Evolutionary conservation across 75 land plant genomes (phyloP).

Genomic region (Sequoia sempervirens): DNA sequence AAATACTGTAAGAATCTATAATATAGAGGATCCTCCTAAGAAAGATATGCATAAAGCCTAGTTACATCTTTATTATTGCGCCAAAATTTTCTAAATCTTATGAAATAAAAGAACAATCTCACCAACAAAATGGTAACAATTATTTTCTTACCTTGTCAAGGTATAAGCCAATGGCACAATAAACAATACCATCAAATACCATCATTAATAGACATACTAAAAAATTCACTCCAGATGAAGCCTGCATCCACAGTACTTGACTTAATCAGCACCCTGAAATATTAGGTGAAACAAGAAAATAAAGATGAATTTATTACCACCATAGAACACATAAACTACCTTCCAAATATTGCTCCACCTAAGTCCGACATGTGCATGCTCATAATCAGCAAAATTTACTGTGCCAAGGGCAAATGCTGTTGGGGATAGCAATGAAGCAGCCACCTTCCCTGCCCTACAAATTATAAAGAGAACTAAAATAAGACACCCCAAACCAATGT

Average conservation of each 20-base stretch:
- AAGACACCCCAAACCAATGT: not conserved
- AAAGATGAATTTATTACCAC: not conserved
- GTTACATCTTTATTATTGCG: not conserved
- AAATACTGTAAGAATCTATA: not conserved
- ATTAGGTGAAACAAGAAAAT: not conserved
- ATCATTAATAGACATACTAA: slow-evolving; percentile 66
- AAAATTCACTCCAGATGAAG: slow-evolving; percentile 75
- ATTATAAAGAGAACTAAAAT: not conserved
- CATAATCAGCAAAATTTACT: slow-evolving; percentile 84
- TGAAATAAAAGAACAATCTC: not conserved
- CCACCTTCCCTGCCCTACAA: slow-evolving; percentile 51
- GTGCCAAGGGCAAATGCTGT: slow-evolving; percentile 83
- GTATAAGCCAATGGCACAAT: slow-evolving; percentile 51
- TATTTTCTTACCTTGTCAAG: slow-evolving; percentile 52
- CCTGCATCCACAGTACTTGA: slow-evolving; percentile 26
- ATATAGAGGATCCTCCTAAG: not conserved
- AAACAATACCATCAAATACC: slow-evolving; percentile 47
- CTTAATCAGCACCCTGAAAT: not conserved
- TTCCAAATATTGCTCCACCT: slow-evolving; percentile 85
- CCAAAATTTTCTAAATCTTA: not conserved
- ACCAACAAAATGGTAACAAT: not conserved
- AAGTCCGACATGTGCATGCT: slow-evolving; percentile 79
- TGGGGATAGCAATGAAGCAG: slow-evolving; percentile 77
- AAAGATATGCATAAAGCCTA: not conserved
- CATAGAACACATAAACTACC: slow-evolving; percentile 29